A percentile compares a stretch with the other conserved stretches of the same genome.
Conservation (phyloP, 768 basidiomycete genomes). For the Termitomyces sp. region DNA sequence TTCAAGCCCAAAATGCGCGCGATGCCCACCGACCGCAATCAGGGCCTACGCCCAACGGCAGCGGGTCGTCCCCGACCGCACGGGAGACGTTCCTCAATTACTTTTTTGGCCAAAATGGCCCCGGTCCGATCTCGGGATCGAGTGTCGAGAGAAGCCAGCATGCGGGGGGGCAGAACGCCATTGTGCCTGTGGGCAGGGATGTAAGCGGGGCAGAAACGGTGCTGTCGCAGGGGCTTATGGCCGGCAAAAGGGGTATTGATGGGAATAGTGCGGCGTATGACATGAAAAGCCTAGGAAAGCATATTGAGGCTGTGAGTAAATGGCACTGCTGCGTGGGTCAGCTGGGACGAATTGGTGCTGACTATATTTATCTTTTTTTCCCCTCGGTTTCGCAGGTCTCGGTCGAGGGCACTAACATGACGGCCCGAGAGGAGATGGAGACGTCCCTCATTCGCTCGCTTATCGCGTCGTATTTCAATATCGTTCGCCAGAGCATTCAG, state of each 20-base stretch:
- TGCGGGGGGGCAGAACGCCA: conserved; percentile 13
- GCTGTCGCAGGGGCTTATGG: conserved; percentile 57
- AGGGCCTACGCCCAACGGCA: conserved; percentile 19
- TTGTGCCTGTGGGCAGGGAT: conserved; percentile 58
- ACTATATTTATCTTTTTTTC: conserved; percentile 3
- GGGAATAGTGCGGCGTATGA: conserved; percentile 85
- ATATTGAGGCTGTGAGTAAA: conserved; percentile 86
- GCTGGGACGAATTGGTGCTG: background rate
- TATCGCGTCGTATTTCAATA: conserved; percentile 93
- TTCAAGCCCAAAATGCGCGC: conserved; percentile 10
- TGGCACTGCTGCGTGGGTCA: conserved; percentile 14
- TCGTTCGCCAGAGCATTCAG: conserved; percentile 94
- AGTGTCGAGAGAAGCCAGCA: conserved; percentile 34
- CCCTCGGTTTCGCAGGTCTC: conserved; percentile 21
- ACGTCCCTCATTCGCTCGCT: conserved; percentile 90
- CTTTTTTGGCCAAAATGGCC: conserved; percentile 91
- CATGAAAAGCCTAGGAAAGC: conserved; percentile 97
- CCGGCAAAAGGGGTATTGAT: conserved; percentile 61
- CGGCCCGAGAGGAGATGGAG: conserved; percentile 92
- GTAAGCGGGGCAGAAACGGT: conserved; percentile 47
- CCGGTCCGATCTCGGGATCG: conserved; percentile 61
- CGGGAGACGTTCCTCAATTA: conserved; percentile 95
- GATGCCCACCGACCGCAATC: conserved; percentile 28
- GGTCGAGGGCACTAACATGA: conserved; percentile 57
- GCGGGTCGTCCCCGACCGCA: conserved; percentile 46